A percentile compares a stretch with the other conserved stretches of the same genome.
phyloP scores from a whole-genome alignment of 2,329 filamentous ascomycete species.

The Blastomyces emzantsi region DNA sequence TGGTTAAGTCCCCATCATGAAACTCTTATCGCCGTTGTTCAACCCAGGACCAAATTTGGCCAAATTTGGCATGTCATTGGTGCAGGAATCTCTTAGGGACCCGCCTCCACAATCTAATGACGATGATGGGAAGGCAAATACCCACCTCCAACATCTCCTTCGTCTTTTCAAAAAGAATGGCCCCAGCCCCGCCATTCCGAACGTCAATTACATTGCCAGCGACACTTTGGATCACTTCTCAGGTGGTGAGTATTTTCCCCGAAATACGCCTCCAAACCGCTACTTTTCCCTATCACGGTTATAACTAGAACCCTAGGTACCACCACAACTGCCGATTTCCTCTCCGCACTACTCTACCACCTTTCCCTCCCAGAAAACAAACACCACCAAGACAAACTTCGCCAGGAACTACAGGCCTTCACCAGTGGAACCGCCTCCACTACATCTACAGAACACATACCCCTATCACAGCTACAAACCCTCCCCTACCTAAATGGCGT shows the following conservation, averaged over 20 bases:
- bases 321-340: constrained; percentile 13
- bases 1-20: neutral
- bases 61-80: constrained; percentile 13
- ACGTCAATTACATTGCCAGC: constrained; percentile 16
- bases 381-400: constrained; percentile 13
- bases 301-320: constrained; percentile 10
- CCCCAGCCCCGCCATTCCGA: constrained; percentile 10
- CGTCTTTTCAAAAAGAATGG: constrained; percentile 14
- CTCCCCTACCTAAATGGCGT: constrained; percentile 31
- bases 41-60: constrained; percentile 9
- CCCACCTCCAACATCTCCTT: constrained; percentile 15
- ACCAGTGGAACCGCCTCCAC: constrained; percentile 3
- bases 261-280: neutral
- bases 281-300: neutral
- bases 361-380: constrained; percentile 18
- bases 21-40: constrained; percentile 5
- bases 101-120: neutral
- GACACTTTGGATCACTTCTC: constrained; percentile 18
- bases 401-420: constrained; percentile 14
- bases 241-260: constrained; percentile 11
- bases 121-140: neutral
- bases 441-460: constrained; percentile 3
- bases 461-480: constrained; percentile 11
- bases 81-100: constrained; percentile 11
- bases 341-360: constrained; percentile 15